Evolutionary conservation across 768 basidiomycete genomes (phyloP).

Genomic region (Hypsizygus marmoreus): DNA sequence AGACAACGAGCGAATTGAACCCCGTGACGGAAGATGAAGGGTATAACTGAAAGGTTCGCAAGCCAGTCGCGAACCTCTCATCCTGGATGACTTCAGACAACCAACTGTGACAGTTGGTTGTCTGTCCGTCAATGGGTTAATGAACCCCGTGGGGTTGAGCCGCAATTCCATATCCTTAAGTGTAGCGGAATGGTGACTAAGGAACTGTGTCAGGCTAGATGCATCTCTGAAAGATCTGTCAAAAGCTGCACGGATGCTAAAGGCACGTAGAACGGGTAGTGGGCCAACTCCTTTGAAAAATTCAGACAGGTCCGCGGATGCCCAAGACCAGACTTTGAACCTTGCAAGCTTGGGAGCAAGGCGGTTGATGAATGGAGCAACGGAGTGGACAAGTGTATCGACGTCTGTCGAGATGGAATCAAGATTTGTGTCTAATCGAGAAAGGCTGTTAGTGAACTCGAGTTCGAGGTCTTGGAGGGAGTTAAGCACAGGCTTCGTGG

Average conservation of each 20-base stretch:
- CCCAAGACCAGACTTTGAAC: conserved; percentile 43
- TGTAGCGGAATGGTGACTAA: conserved; percentile 29
- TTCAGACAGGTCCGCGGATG: conserved; percentile 39
- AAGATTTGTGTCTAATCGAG: conserved; percentile 11
- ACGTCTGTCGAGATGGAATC: conserved; percentile 18
- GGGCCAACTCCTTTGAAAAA: conserved; percentile 35
- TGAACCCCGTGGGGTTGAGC: conserved; percentile 37
- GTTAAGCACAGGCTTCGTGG: conserved; percentile 30
- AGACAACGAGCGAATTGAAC: conserved; percentile 33
- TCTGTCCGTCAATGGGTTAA: conserved; percentile 34
- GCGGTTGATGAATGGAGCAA: conserved; percentile 43
- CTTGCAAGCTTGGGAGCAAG: conserved; percentile 34
- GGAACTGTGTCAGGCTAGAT: conserved; percentile 34
- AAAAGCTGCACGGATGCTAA: conserved; percentile 42
- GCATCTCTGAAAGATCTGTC: conserved; percentile 36
- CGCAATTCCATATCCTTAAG: conserved; percentile 39
- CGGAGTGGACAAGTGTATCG: conserved; percentile 26
- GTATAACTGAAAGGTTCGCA: conserved; percentile 41
- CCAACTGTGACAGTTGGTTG: conserved; percentile 35
- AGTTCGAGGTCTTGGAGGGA: conserved; percentile 37
- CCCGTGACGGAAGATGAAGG: conserved; percentile 37
- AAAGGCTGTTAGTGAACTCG: conserved; percentile 37
- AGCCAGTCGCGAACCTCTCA: conserved; percentile 26
- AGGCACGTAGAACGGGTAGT: conserved; percentile 34
- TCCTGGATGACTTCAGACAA: conserved; percentile 30